These are phyloP conservation scores for Podaxis carcinomalis DNA, from an alignment of 768 basidiomycete genomes.

Conservation along the genomic window DNA sequence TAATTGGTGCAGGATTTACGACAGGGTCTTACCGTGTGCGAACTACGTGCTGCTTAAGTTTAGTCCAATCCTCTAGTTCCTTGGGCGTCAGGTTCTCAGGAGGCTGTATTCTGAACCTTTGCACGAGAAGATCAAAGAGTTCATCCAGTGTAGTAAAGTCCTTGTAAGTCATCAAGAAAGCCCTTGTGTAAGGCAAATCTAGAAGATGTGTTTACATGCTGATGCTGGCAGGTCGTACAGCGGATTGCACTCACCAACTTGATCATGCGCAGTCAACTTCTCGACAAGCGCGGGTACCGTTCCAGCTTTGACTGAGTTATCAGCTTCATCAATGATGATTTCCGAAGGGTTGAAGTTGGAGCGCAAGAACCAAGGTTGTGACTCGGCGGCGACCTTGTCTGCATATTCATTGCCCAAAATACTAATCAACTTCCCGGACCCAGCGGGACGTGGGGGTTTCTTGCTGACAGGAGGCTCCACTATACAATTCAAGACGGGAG, in stretches of 20 bases:
- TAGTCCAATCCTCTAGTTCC: slow-evolving; percentile 77
- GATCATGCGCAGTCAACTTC: slow-evolving; percentile 87
- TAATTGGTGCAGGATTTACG: slow-evolving; percentile 3
- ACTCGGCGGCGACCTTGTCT: slow-evolving; percentile 38
- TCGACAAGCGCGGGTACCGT: slow-evolving; percentile 85
- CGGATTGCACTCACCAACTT: slow-evolving; percentile 53
- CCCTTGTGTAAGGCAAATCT: slow-evolving; percentile 80
- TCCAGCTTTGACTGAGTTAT: slow-evolving; percentile 82
- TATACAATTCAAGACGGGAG: not conserved
- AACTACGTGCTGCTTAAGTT: slow-evolving; percentile 82
- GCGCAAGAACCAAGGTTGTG: slow-evolving; percentile 79
- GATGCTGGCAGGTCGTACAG: not conserved
- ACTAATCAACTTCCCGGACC: slow-evolving; percentile 58
- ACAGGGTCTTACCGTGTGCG: slow-evolving; percentile 66
- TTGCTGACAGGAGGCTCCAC: not conserved
- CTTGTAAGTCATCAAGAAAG: slow-evolving; percentile 95
- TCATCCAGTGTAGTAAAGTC: slow-evolving; percentile 86
- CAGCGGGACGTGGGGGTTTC: slow-evolving; percentile 20
- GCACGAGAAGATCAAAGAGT: slow-evolving; percentile 75
- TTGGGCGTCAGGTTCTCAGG: slow-evolving; percentile 58
- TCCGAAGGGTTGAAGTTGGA: slow-evolving; percentile 77
- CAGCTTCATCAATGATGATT: slow-evolving; percentile 73
- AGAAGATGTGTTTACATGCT: slow-evolving; percentile 4
- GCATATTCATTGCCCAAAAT: slow-evolving; percentile 53
- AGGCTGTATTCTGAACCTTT: slow-evolving; percentile 74